These are phyloP conservation scores for Cercospora sesami DNA, from an alignment of 2,329 filamentous ascomycete species.

Conservation along the genomic window DNA sequence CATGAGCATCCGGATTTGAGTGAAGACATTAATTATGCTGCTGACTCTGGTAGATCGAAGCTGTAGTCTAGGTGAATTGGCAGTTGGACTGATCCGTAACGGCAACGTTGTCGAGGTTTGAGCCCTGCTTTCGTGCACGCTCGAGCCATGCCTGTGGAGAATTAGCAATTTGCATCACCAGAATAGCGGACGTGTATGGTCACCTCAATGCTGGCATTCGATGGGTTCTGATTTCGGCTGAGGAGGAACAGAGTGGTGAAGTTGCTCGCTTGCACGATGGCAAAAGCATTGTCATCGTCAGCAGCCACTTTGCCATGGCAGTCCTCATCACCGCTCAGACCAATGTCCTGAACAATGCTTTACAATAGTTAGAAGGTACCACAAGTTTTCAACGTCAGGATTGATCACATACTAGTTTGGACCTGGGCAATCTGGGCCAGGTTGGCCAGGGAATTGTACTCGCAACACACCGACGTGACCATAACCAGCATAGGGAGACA, in stretches of 20 bases:
- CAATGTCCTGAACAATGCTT: slow-evolving; percentile 18
- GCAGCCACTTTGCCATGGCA: slow-evolving; percentile 2
- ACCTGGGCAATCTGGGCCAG: slow-evolving; percentile 26
- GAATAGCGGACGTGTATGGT: neutral
- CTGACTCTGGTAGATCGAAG: slow-evolving; percentile 7
- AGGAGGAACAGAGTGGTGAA: slow-evolving; percentile 29
- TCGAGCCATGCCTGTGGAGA: slow-evolving; percentile 22
- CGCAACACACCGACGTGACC: slow-evolving; percentile 24
- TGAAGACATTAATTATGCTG: slow-evolving; percentile 23
- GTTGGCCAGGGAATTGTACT: slow-evolving; percentile 27
- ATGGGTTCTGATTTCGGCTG: slow-evolving; percentile 26
- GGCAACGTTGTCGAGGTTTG: slow-evolving; percentile 23
- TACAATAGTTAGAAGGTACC: neutral
- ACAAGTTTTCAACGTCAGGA: neutral
- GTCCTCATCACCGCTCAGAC: slow-evolving; percentile 5
- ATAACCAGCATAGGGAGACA: slow-evolving; percentile 21
- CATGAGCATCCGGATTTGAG: slow-evolving; percentile 43
- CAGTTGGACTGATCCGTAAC: slow-evolving; percentile 24
- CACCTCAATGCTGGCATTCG: slow-evolving; percentile 25
- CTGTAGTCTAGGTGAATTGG: slow-evolving; percentile 16
- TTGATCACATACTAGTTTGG: slow-evolving; percentile 23
- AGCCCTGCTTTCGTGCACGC: slow-evolving; percentile 21
- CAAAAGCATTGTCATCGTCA: slow-evolving; percentile 23
- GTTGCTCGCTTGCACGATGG: slow-evolving; percentile 28
- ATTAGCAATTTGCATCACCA: neutral